phyloP scores from a whole-genome alignment of 352 stramenopile species.

The Peronospora belbahrii region DNA sequence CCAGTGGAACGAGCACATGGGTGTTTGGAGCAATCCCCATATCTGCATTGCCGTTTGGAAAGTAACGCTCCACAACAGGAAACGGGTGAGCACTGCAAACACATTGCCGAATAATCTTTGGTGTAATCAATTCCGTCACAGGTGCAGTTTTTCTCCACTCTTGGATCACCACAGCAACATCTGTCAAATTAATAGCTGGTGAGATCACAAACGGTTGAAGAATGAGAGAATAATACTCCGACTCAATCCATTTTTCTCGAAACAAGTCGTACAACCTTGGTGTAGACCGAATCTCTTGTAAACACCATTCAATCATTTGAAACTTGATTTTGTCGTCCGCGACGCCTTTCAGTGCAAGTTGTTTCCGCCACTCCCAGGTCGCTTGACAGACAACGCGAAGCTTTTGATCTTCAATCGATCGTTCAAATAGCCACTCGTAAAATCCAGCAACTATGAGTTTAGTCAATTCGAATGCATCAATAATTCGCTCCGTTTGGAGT shows the following conservation, averaged over 20 bases:
- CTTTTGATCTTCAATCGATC: conserved; percentile 10
- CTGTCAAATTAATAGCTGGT: conserved; percentile 27
- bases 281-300: conserved; percentile 17
- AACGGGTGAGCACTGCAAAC: conserved; percentile 26
- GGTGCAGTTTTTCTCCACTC: conserved; percentile 15
- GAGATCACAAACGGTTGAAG: conserved; percentile 29
- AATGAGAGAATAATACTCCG: conserved; percentile 31
- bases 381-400: conserved; percentile 15
- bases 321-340: conserved; percentile 13
- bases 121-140: conserved; percentile 9
- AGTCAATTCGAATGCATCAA: conserved; percentile 21
- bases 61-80: conserved; percentile 25
- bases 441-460: conserved; percentile 20
- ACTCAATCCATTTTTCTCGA: conserved; percentile 19
- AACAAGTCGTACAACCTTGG: conserved; percentile 22
- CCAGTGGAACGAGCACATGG: conserved; percentile 24
- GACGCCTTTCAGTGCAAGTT: conserved; percentile 27
- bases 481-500: conserved; percentile 5
- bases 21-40: conserved; percentile 21
- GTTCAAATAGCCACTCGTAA: conserved; percentile 27
- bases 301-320: conserved; percentile 20
- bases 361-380: conserved; percentile 30
- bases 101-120: conserved; percentile 25
- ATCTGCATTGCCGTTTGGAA: conserved; percentile 8
- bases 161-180: conserved; percentile 20